Evolutionary conservation across 1,139 yeast genomes (phyloP), one percentile per base, ranked within the genome.

Genomic region (Lodderomyces oxycetoniae): DNA sequence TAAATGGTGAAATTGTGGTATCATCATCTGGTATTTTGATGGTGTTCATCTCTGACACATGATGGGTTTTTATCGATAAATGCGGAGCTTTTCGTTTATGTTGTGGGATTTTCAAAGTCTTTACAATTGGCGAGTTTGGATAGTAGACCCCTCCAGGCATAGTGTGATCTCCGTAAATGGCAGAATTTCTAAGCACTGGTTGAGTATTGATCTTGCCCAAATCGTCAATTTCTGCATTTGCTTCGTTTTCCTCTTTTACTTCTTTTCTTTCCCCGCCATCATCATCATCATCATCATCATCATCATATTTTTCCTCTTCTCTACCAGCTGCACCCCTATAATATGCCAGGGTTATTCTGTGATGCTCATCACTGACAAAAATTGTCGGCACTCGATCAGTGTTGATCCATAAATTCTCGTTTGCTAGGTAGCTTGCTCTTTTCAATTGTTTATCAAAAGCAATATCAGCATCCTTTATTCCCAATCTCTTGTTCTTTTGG

Each of bases 361-460:
- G 14, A 12, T 10, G 26, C 13, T 36, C 43, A 22, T 40, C 47
- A 23, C 37, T 42, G 5, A 40, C 34, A 30, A 35, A 33, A 3
- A 31, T 35, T 4, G 37, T 12, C 21, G 39, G 34, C 17, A 39
- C 32, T 6, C 30, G 31, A 28, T 34, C 29, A 4, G 41, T 37
- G 26, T 41, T 47, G 2, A 39, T 40, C 7, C 37, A 43, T 28
- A 49, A 41, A 14, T 48, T 42, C 14, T 49, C 52, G 32, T 54
- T 53, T 10, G 44, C 41, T 32, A 55, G 48, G 37, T 60, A 62
- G 43, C 67, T 62, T 33, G 55, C 45, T 28, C 66, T 41, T 20
- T 47, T 48, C 26, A 62, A 40, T 15, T 50, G 46, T 4, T 41
- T 41, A 31, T 57, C 66, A 40, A 61, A 58, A 2, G 52, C 56